Evolutionary conservation across 805 yeast genomes (phyloP).

Genomic region (Cephaloascus albidus): DNA sequence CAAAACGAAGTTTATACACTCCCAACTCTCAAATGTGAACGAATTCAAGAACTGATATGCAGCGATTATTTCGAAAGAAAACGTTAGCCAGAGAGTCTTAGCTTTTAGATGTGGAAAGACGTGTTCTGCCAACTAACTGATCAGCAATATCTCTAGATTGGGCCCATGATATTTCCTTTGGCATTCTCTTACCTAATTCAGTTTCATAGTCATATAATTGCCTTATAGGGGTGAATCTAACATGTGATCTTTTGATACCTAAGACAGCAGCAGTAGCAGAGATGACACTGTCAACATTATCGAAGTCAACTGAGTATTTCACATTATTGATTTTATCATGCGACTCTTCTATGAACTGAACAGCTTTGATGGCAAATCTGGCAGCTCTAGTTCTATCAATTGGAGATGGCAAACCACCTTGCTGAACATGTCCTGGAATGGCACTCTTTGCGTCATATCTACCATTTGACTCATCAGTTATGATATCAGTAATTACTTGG

Average conservation of each 20-base stretch:
- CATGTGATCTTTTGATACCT: conserved; percentile 73
- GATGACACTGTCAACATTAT: conserved; percentile 19
- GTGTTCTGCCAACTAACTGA: conserved; percentile 66
- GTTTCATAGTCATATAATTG: conserved; percentile 83
- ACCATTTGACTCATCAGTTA: conserved; percentile 52
- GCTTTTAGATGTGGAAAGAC: conserved; percentile 4
- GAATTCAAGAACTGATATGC: conserved; percentile 1
- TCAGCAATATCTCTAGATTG: conserved; percentile 70
- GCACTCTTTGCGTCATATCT: conserved; percentile 74
- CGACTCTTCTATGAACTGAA: conserved; percentile 52
- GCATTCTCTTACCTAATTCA: conserved; percentile 71
- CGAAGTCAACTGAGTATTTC: conserved; percentile 21
- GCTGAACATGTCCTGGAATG: conserved; percentile 82
- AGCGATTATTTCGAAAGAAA: conserved; percentile 1
- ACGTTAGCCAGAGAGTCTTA: not conserved
- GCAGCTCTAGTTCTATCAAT: conserved; percentile 72
- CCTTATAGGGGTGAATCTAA: conserved; percentile 66
- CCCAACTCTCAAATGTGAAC: not conserved
- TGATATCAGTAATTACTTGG: conserved; percentile 61
- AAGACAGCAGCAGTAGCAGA: conserved; percentile 65
- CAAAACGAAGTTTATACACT: not conserved
- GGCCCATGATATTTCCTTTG: conserved; percentile 82
- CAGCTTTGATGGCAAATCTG: conserved; percentile 60
- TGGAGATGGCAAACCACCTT: conserved; percentile 71
- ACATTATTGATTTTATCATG: conserved; percentile 10